Conservation (phyloP, 1,139 yeast genomes). For the Hansenula anomala region DNA sequence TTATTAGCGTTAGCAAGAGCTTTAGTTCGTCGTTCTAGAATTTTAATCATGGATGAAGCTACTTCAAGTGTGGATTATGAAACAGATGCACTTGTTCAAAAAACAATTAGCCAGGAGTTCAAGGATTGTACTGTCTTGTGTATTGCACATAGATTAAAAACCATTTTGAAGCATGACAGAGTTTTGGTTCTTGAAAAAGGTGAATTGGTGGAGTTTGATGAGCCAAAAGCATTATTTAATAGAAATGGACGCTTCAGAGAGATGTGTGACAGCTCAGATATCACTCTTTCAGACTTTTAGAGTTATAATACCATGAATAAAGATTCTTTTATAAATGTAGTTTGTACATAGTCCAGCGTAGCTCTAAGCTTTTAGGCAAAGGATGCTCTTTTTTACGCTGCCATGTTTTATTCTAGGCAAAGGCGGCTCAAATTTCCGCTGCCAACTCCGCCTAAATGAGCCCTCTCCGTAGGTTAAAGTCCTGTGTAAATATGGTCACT, state of each 20-base stretch:
- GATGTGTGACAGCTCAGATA: slow-evolving; percentile 58
- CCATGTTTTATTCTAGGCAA: no score
- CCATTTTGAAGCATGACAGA: slow-evolving; percentile 61
- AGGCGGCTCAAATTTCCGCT: no score
- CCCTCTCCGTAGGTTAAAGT: no score
- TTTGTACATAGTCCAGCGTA: no score
- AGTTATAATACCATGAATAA: no score
- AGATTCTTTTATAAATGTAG: no score
- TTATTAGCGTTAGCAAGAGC: slow-evolving; percentile 74
- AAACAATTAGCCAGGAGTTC: slow-evolving; percentile 58
- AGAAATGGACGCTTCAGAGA: slow-evolving; percentile 45
- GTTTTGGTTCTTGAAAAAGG: slow-evolving; percentile 67
- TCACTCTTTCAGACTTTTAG: slow-evolving; percentile 33
- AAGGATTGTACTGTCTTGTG: slow-evolving; percentile 64
- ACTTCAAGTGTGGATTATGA: slow-evolving; percentile 80
- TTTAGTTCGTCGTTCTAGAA: slow-evolving; percentile 60
- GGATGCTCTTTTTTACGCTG: no score
- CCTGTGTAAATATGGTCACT: no score
- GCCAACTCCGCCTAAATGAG: no score
- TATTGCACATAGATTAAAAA: slow-evolving; percentile 74
- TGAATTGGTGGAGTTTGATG: slow-evolving; percentile 53
- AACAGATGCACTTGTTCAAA: slow-evolving; percentile 68
- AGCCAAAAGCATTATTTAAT: slow-evolving; percentile 41
- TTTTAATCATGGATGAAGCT: slow-evolving; percentile 75
- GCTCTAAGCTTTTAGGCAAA: no score